Evolutionary conservation across 108 stramenopile species (phyloP), one percentile per base, ranked within the genome.

Genomic region (Fragilariopsis cylindrus): DNA sequence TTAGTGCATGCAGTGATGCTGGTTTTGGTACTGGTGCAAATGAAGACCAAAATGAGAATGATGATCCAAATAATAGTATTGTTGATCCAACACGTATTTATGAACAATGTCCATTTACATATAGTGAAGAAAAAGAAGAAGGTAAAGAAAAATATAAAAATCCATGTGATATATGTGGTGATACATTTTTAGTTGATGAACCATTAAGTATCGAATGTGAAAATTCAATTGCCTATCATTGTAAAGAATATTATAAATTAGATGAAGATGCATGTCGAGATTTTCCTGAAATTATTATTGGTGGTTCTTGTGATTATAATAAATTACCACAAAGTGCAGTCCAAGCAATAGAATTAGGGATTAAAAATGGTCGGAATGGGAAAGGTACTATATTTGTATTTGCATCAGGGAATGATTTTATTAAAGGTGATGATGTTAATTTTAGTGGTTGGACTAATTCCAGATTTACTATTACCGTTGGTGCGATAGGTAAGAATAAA

Each of bases 351-450:
- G 53, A 45, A 7, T 5, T 46, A 4, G 81, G 78, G 3, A 65
- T 80, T 2, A 45, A 13, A 3, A 18, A 81, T 39, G 85, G 85
- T 12, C 72, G 85, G 2, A 69, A 78, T 56, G 85, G 85, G 48
- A 86, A 81, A 65, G 85, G 85, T 18, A 78, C 77, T 15, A 70
- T 86, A 21, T 83, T 67, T 53, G 69, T 81, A 19, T 83, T 83
- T 64, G 79, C 85, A 12, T 53, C 82, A 1, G 85, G 85, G 12
- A 86, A 86, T 63, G 76, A 58, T n/a, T 81, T 67, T 44, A 19
- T 40, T 4, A 3, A 18, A n/a, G 82, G 79, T 15, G 80, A 74
- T 49, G 74, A 86, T 60, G 62, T 73, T 49, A 86, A 83, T 67
- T 74, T 73, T 65, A 70, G 80, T 55, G 76, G 72, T 12, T 78